Base-by-base conservation (phyloP, 2,329 filamentous ascomycete genomes). In the Penicillium expansum region DNA sequence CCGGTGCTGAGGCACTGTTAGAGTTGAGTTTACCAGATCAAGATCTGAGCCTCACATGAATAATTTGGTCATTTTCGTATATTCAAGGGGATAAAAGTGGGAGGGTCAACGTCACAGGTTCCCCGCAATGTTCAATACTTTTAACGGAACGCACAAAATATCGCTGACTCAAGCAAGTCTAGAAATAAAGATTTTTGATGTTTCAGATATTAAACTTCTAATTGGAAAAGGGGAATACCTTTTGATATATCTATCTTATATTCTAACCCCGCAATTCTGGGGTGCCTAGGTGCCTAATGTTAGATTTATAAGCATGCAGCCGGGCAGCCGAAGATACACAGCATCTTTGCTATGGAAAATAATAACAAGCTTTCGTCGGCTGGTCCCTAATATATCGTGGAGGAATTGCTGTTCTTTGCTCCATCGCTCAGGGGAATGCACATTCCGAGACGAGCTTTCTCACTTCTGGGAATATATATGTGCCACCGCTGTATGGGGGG, bases 1-100 rank as follows among this genome's bases (percentile, higher is more conserved):
- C 79, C 79, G 11, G 77, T 80, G 4, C 78, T 80, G 18, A 13
- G 37, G 2, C 3, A 7, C 9, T 2, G 16, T 59, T 45, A 59
- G 48, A 18, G n/a, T 0, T 14, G 14, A 13, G 2, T 2, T 20
- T 33, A 33, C 3, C 7, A 4, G 5, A 1, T 7, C 10, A 11
- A 13, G 9, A 10, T 9, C n/a, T 0, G 18, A 18, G 20, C 3
- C 48, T 56, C n/a, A 62, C 63, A 65, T 43, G 22, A 65, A 64
- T 2, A 65, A 13, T 44, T 61, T 64, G 5, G 55, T 61, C 62
- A 64, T 63, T 22, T 39, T 55, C 2, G 38, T 32, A 22, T 27
- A 4, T 10, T 22, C 6, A 41, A 42, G 7, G 20, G 3, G 18
- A 14, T 42, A 11, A 32, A 49, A 10, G 16, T 22, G n/a, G 6